These are phyloP conservation scores for Cercospora citrullina DNA, from an alignment of 2,329 filamentous ascomycete species.

Conservation along the genomic window DNA sequence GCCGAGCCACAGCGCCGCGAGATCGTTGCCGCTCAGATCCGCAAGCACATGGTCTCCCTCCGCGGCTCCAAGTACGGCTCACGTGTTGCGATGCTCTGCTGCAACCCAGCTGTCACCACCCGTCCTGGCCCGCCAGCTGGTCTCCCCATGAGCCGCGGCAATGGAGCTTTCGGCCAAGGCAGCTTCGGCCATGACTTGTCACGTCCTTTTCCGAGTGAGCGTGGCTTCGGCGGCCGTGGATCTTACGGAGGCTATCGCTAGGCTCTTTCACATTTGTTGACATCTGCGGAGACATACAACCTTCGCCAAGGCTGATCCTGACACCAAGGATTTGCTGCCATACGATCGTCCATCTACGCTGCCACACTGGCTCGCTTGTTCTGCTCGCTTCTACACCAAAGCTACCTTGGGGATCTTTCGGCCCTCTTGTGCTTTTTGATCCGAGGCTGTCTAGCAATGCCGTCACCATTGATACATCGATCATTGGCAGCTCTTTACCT, in stretches of 20 bases:
- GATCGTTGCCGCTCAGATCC: slow-evolving; percentile 87
- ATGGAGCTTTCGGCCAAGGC: slow-evolving; percentile 24
- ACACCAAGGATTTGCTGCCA: slow-evolving; percentile 18
- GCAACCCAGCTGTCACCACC: slow-evolving; percentile 85
- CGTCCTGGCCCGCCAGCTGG: slow-evolving; percentile 83
- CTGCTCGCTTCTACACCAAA: slow-evolving; percentile 27
- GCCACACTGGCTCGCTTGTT: slow-evolving; percentile 26
- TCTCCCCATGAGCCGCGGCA: slow-evolving; percentile 35
- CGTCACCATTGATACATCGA: slow-evolving; percentile 19
- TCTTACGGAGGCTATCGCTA: slow-evolving; percentile 31
- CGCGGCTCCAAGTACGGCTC: slow-evolving; percentile 98
- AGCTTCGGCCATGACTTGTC: slow-evolving; percentile 27
- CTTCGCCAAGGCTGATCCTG: slow-evolving; percentile 20
- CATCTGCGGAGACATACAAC: slow-evolving; percentile 17
- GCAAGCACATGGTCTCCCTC: slow-evolving; percentile 98
- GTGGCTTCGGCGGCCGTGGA: slow-evolving; percentile 29
- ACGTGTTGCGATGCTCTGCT: slow-evolving; percentile 97
- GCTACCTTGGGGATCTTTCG: slow-evolving; percentile 22
- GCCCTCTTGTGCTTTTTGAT: slow-evolving; percentile 23
- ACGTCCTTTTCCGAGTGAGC: slow-evolving; percentile 21
- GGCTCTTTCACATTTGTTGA: slow-evolving; percentile 17
- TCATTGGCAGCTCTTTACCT: slow-evolving; percentile 25
- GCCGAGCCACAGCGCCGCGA: slow-evolving; percentile 86
- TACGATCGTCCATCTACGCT: slow-evolving; percentile 28
- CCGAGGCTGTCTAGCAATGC: slow-evolving; percentile 21